These are phyloP conservation scores for Neurospora crassa DNA, from an alignment of 2,329 filamentous ascomycete species.

Conservation along the genomic window DNA sequence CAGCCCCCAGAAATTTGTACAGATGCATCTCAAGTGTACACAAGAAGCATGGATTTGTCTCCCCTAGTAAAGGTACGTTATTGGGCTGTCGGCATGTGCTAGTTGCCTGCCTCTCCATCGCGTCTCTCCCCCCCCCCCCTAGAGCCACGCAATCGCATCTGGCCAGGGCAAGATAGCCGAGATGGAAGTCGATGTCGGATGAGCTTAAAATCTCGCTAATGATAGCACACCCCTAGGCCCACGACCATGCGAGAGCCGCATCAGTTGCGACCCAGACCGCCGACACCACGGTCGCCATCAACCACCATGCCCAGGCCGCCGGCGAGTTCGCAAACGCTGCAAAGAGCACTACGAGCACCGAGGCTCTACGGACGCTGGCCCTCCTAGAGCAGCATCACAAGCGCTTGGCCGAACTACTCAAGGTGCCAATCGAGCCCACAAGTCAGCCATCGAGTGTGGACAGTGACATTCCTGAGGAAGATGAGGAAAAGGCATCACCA, in stretches of 20 bases:
- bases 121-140: background rate
- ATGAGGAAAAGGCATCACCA: constrained; percentile 26
- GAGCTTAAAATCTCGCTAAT: background rate
- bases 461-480: constrained; percentile 24
- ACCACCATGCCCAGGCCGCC: constrained; percentile 80
- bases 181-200: background rate
- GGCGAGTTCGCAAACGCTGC: constrained; percentile 80
- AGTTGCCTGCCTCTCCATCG: background rate
- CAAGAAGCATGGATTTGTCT: background rate
- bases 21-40: background rate
- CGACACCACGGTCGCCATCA: constrained; percentile 72
- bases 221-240: constrained; percentile 45
- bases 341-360: constrained; percentile 53
- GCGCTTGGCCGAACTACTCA: constrained; percentile 71
- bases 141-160: background rate
- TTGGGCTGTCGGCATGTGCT: background rate
- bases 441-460: constrained; percentile 28
- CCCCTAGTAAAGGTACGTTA: background rate
- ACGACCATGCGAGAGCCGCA: constrained; percentile 81
- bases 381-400: constrained; percentile 84
- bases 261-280: constrained; percentile 63
- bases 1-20: background rate
- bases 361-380: constrained; percentile 75
- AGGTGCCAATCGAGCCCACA: constrained; percentile 50
- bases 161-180: background rate